phyloP scores from a whole-genome alignment of 352 stramenopile species.

The Globisporangium mamillatum region DNA sequence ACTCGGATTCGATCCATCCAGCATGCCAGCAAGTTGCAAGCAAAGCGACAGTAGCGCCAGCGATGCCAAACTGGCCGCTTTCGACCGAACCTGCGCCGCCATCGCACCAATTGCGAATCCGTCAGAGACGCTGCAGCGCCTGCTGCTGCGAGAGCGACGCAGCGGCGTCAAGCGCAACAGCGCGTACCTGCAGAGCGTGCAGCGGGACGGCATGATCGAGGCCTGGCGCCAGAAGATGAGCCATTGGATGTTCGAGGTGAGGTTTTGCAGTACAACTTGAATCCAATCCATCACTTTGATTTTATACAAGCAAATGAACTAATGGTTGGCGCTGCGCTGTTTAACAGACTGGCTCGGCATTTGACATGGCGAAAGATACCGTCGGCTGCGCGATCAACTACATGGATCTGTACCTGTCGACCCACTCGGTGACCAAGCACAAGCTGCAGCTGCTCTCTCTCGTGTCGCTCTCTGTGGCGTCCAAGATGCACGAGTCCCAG shows the following conservation, averaged over 20 bases:
- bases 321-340: constrained; percentile 1
- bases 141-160: constrained; percentile 9
- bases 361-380: constrained; percentile 19
- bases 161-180: constrained; percentile 1
- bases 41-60: neutral
- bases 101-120: neutral
- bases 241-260: constrained; percentile 51
- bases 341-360: constrained; percentile 13
- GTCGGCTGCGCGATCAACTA: constrained; percentile 15
- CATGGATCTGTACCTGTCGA: constrained; percentile 16
- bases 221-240: constrained; percentile 42
- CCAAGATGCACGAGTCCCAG: constrained; percentile 18
- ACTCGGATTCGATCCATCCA: neutral
- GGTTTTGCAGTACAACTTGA: neutral
- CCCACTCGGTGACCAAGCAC: constrained; percentile 17
- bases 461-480: constrained; percentile 14
- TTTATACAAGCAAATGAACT: neutral
- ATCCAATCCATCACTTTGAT: neutral
- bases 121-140: constrained; percentile 14
- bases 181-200: constrained; percentile 30
- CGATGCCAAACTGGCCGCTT: neutral
- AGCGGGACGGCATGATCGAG: constrained; percentile 40
- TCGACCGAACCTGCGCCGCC: neutral
- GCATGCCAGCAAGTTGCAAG: neutral
- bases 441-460: constrained; percentile 16